Evolutionary conservation across 768 basidiomycete genomes (phyloP).

Genomic region (Trametes villosa): DNA sequence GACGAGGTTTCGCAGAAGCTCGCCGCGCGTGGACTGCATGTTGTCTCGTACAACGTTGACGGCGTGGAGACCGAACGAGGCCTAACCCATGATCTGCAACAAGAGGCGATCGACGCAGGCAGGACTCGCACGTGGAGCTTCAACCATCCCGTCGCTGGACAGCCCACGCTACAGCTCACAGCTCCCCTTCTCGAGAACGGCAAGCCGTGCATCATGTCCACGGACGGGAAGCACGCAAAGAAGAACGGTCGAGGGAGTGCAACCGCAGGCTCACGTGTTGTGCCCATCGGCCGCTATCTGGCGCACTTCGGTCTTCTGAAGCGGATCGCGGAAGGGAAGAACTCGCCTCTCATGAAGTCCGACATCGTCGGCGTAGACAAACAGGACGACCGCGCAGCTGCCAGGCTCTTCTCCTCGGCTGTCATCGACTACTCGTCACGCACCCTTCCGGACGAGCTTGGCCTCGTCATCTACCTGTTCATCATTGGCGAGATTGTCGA

Average conservation of each 20-base stretch:
- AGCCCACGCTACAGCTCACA: background rate
- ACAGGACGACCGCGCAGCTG: slow-evolving; percentile 49
- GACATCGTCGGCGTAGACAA: slow-evolving; percentile 44
- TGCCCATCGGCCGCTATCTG: slow-evolving; percentile 29
- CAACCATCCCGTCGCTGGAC: background rate
- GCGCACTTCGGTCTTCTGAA: slow-evolving; percentile 29
- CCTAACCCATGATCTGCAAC: background rate
- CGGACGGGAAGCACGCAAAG: slow-evolving; percentile 31
- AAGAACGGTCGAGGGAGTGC: slow-evolving; percentile 41
- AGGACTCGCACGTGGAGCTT: background rate
- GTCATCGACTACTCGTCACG: slow-evolving; percentile 33
- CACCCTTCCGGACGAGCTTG: slow-evolving; percentile 33
- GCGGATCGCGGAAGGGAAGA: slow-evolving; percentile 20
- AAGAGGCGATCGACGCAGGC: background rate
- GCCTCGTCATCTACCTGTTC: slow-evolving; percentile 42
- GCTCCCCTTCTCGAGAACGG: background rate
- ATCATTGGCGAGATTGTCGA: slow-evolving; percentile 33
- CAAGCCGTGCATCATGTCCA: background rate
- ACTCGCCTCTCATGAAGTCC: slow-evolving; percentile 29
- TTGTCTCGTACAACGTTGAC: background rate
- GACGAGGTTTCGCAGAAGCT: background rate
- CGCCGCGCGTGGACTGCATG: background rate
- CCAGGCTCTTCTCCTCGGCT: slow-evolving; percentile 41
- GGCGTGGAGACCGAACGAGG: background rate
- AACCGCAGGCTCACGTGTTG: slow-evolving; percentile 34